Conservation (phyloP, 2,329 filamentous ascomycete species). For the Penicillium glabrum region DNA sequence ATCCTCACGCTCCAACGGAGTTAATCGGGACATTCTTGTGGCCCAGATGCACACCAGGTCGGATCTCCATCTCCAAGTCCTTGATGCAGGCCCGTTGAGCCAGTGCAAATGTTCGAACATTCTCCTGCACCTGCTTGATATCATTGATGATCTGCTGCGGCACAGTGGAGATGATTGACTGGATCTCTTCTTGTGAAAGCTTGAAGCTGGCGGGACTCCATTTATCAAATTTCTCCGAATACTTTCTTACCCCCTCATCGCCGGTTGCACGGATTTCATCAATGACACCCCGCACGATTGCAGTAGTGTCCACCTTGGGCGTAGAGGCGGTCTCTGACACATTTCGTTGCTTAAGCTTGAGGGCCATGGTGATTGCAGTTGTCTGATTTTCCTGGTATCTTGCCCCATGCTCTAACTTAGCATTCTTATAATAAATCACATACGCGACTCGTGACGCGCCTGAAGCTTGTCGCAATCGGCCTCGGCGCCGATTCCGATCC, state of each 20-base stretch:
- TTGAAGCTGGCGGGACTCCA: conserved; percentile 54
- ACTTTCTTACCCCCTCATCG: conserved; percentile 50
- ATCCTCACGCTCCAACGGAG: conserved; percentile 45
- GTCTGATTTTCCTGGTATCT: background rate
- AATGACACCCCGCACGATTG: conserved; percentile 51
- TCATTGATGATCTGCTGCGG: conserved; percentile 52
- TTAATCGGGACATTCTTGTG: conserved; percentile 53
- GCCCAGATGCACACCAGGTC: conserved; percentile 52
- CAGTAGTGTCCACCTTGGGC: conserved; percentile 5
- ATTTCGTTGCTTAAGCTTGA: conserved; percentile 14
- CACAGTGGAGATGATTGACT: conserved; percentile 46
- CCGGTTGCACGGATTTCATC: conserved; percentile 48
- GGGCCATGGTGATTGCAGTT: conserved; percentile 5
- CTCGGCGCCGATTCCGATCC: conserved; percentile 17
- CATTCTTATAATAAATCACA: background rate
- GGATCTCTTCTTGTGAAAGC: conserved; percentile 47
- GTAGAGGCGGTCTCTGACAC: background rate
- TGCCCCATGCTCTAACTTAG: background rate
- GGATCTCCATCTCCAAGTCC: conserved; percentile 55
- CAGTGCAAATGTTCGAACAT: conserved; percentile 51
- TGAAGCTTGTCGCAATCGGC: conserved; percentile 5
- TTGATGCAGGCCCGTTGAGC: conserved; percentile 48
- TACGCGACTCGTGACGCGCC: background rate
- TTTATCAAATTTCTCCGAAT: conserved; percentile 56
- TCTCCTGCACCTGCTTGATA: conserved; percentile 54